phyloP scores from a whole-genome alignment of 768 basidiomycete genomes.

The Psilocybe cubensis region DNA sequence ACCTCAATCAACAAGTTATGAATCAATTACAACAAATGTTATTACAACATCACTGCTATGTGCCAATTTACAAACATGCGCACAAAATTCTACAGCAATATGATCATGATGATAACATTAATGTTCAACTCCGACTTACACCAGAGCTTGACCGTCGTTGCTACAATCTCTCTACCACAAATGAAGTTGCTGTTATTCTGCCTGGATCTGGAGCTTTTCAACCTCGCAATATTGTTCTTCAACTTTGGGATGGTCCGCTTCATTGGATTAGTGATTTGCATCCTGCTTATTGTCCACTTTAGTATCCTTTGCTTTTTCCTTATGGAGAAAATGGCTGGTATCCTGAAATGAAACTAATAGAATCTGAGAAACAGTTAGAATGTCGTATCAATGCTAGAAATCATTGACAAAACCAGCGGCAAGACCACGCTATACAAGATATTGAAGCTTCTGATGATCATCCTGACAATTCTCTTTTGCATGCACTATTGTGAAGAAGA shows the following conservation, averaged over 20 bases:
- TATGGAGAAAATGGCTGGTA: conserved; percentile 24
- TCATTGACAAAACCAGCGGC: conserved; percentile 16
- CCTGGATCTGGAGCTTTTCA: conserved; percentile 5
- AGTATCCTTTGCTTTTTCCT: conserved; percentile 28
- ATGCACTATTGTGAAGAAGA: conserved; percentile 30
- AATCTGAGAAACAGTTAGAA: not conserved
- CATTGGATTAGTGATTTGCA: conserved; percentile 24
- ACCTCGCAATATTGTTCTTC: conserved; percentile 25
- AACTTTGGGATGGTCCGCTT: conserved; percentile 6
- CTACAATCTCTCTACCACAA: conserved; percentile 43
- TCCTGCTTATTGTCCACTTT: conserved; percentile 24
- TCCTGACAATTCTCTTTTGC: conserved; percentile 32
- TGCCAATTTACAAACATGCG: conserved; percentile 32
- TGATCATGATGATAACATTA: not conserved
- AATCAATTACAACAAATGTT: conserved; percentile 27
- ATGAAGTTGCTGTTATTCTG: conserved; percentile 20
- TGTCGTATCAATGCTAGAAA: not conserved
- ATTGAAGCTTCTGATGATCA: conserved; percentile 23
- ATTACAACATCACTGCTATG: conserved; percentile 25
- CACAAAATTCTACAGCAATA: conserved; percentile 31
- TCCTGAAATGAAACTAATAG: conserved; percentile 21
- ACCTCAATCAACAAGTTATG: conserved; percentile 23
- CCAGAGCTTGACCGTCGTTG: not conserved
- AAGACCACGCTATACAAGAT: conserved; percentile 12
- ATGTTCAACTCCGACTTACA: not conserved